Conservation (phyloP, 106 monocot genomes). For the Ottelia alismoides region DNA sequence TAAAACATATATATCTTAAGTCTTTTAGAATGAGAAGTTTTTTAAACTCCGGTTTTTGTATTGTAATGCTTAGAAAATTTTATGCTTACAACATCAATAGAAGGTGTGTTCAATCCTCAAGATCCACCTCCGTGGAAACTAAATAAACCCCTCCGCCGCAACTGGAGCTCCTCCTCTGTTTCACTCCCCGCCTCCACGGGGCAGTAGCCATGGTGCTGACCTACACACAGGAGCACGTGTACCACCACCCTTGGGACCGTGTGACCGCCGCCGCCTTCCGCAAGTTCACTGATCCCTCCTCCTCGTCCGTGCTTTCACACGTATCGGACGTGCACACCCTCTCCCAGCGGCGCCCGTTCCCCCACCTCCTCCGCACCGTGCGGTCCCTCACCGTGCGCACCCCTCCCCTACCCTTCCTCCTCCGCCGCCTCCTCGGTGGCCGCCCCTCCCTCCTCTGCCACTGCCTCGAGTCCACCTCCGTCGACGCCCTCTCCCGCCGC, state of each 20-base stretch:
- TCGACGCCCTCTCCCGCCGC: slow-evolving; percentile 40
- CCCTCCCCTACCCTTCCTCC: slow-evolving; percentile 70
- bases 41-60: too few species aligned
- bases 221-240: slow-evolving; percentile 87
- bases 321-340: slow-evolving; percentile 96
- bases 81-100: too few species aligned
- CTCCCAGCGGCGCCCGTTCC: slow-evolving; percentile 30
- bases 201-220: slow-evolving; percentile 44
- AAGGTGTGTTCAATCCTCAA: too few species aligned
- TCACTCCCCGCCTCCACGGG: neutral
- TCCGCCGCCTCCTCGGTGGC: slow-evolving; percentile 66
- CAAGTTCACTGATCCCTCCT: slow-evolving; percentile 82
- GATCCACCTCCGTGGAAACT: too few species aligned
- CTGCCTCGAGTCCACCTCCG: slow-evolving; percentile 76
- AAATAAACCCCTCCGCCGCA: too few species aligned
- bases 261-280: slow-evolving; percentile 87
- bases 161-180: too few species aligned
- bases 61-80: too few species aligned
- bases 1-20: too few species aligned
- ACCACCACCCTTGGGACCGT: slow-evolving; percentile 89
- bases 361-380: slow-evolving; percentile 39
- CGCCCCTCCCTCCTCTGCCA: slow-evolving; percentile 50
- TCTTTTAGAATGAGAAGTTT: too few species aligned
- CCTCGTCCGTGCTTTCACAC: slow-evolving; percentile 63
- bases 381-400: slow-evolving; percentile 86